Conservation (phyloP, 805 yeast genomes). For the Candida coquimbonensis region DNA sequence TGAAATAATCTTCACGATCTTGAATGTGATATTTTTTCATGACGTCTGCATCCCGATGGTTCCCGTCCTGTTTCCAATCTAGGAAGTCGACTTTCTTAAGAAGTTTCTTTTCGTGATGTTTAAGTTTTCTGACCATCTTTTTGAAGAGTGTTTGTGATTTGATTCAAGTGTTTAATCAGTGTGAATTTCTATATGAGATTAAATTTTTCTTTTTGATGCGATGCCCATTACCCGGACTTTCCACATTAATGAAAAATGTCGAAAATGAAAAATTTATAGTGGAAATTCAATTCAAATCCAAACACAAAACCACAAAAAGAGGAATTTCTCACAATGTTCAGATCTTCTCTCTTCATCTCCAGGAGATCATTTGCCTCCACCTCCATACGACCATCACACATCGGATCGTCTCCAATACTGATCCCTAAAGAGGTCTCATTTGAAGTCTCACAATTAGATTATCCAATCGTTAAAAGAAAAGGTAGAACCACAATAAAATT, state of each 20-base stretch:
- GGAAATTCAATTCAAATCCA: no score
- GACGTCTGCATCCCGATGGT: conserved; percentile 93
- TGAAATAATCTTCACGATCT: conserved; percentile 92
- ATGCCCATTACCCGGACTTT: conserved; percentile 6
- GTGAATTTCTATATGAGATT: no score
- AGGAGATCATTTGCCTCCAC: conserved; percentile 30
- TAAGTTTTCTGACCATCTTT: conserved; percentile 75
- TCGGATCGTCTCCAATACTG: conserved; percentile 75
- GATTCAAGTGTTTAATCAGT: neutral
- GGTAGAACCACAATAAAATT: conserved; percentile 55
- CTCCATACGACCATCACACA: conserved; percentile 42
- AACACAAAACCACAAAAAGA: no score
- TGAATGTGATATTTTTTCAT: conserved; percentile 93
- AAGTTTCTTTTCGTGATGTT: conserved; percentile 92
- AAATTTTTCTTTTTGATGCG: neutral
- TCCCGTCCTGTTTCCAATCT: conserved; percentile 95
- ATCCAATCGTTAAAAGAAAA: conserved; percentile 55
- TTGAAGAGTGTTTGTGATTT: neutral
- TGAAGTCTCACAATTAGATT: conserved; percentile 39
- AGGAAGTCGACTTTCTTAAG: conserved; percentile 93
- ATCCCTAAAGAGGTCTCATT: conserved; percentile 55
- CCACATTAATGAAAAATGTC: no score
- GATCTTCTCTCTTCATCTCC: neutral
- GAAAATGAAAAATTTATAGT: no score
- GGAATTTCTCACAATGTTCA: no score